Percentiles rank a stretch among this genome's conserved stretches.
phyloP scores from a whole-genome alignment of 345 rosid genomes.

The Arabidopsis arenosa region DNA sequence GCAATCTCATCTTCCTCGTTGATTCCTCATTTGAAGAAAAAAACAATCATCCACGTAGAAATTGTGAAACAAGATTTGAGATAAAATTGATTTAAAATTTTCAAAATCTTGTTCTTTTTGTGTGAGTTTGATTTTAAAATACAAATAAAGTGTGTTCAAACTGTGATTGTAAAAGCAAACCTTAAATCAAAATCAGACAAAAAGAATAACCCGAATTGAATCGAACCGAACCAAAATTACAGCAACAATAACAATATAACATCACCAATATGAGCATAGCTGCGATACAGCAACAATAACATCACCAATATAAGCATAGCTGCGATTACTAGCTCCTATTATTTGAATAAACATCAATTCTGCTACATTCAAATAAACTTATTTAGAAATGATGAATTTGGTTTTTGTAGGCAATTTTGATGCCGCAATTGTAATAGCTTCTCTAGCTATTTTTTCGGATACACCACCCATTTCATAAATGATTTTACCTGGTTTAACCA shows the following conservation, averaged over 20 bases:
- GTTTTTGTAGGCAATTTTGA: background rate
- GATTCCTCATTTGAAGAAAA: conserved; percentile 27
- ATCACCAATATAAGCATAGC: background rate
- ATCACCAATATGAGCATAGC: background rate
- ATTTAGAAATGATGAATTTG: background rate
- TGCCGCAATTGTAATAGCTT: background rate
- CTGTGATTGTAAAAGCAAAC: background rate
- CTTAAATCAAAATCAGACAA: too few species aligned
- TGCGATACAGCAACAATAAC: background rate
- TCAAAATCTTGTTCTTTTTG: too few species aligned
- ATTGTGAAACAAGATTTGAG: background rate
- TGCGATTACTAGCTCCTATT: background rate
- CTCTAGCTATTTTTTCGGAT: background rate
- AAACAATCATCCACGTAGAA: background rate
- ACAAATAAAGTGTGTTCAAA: background rate
- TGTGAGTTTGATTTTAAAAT: too few species aligned
- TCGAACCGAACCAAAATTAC: background rate
- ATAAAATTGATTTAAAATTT: too few species aligned
- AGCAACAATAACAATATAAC: background rate
- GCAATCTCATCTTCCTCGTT: background rate
- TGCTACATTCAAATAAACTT: too few species aligned
- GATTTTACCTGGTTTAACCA: conserved; percentile 9
- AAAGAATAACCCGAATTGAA: too few species aligned
- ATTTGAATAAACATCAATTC: too few species aligned
- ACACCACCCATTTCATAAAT: conserved; percentile 11